Conservation (phyloP, 768 basidiomycete species). For the Auriculariales sp. region DNA sequence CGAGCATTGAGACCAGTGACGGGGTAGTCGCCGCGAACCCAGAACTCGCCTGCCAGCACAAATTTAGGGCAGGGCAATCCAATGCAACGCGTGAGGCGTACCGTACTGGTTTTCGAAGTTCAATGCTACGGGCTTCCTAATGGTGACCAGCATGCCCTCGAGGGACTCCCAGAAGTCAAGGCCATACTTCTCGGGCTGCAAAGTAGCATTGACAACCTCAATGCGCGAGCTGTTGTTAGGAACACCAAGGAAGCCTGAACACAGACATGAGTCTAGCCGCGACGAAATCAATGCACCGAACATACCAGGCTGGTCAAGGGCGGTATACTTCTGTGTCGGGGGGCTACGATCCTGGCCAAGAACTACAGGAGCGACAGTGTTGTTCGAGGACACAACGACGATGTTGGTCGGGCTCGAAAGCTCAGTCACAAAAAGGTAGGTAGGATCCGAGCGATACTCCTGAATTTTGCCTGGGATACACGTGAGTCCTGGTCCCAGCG, state of each 20-base stretch:
- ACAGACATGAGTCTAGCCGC: neutral
- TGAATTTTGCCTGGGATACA: conserved; percentile 21
- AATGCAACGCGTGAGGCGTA: neutral
- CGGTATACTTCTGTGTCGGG: conserved; percentile 31
- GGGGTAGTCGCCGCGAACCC: conserved; percentile 44
- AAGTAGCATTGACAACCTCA: conserved; percentile 28
- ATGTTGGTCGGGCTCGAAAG: conserved; percentile 30
- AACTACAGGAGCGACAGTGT: conserved; percentile 32
- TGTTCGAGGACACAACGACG: conserved; percentile 27
- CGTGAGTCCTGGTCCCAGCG: neutral
- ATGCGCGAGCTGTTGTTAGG: conserved; percentile 38
- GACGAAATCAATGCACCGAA: conserved; percentile 18
- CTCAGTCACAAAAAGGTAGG: conserved; percentile 37
- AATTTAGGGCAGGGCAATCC: neutral
- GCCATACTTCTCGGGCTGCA: conserved; percentile 37
- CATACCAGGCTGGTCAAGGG: conserved; percentile 39
- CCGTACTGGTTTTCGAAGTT: conserved; percentile 38
- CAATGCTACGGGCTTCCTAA: conserved; percentile 31
- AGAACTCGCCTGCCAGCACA: conserved; percentile 24
- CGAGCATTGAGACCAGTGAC: conserved; percentile 39
- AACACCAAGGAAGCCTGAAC: conserved; percentile 27
- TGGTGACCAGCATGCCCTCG: conserved; percentile 40
- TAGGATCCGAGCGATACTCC: conserved; percentile 34
- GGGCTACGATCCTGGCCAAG: conserved; percentile 39
- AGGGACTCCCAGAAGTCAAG: conserved; percentile 54